Conservation (phyloP, 140 eudicot species). For the Ambrosia hybrid region DNA sequence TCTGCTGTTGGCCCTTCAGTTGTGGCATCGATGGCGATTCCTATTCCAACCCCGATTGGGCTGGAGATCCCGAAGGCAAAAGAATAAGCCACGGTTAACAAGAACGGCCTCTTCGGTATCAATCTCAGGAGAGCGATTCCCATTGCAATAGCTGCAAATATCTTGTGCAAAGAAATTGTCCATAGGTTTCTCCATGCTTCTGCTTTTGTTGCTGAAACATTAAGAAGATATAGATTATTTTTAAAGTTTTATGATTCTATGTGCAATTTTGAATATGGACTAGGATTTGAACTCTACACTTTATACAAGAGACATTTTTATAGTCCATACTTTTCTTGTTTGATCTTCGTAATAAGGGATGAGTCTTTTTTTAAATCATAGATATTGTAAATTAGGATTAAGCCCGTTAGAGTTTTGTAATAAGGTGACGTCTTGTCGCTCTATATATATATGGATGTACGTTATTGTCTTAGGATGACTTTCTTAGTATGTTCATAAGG, state of each 20-base stretch:
- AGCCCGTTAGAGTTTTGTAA: too few species aligned
- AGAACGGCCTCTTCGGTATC: constrained; percentile 74
- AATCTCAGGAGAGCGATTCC: constrained; percentile 82
- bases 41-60: constrained; percentile 81
- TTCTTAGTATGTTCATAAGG: too few species aligned
- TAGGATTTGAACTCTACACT: too few species aligned
- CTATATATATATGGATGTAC: too few species aligned
- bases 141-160: constrained; percentile 82
- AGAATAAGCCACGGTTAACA: constrained; percentile 53
- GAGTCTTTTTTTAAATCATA: not conserved
- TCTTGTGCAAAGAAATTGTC: constrained; percentile 90
- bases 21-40: constrained; percentile 73
- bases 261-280: not conserved
- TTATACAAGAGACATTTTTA: not conserved
- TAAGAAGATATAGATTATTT: not conserved
- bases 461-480: too few species aligned
- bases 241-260: constrained; percentile 10
- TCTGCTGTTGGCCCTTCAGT: constrained; percentile 61
- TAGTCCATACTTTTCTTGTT: not conserved
- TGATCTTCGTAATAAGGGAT: not conserved
- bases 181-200: constrained; percentile 93
- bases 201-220: constrained; percentile 49
- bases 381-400: not conserved
- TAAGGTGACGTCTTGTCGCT: too few species aligned
- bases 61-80: constrained; percentile 84